Conservation (phyloP, 441 rosid species). For the Capsella rubella region DNA sequence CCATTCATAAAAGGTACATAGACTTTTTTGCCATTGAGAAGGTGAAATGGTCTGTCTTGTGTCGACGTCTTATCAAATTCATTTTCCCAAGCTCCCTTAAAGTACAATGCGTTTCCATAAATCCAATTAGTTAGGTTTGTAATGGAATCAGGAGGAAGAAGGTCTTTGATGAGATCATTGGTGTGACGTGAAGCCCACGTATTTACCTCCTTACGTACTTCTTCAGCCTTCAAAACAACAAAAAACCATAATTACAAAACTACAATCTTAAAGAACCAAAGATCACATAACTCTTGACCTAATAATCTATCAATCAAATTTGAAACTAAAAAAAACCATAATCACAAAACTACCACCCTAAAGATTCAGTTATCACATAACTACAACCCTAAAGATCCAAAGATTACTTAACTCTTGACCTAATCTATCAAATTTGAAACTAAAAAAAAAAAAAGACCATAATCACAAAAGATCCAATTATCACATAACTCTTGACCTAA, state of each 20-base stretch:
- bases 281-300: background rate
- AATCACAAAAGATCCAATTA: too few relatives aligned
- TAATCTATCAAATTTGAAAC: too few relatives aligned
- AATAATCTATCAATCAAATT: background rate
- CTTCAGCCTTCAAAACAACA: constrained; percentile 2
- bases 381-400: too few relatives aligned
- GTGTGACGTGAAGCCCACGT: background rate
- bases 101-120: background rate
- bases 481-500: too few relatives aligned
- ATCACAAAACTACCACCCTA: too few relatives aligned
- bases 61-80: background rate
- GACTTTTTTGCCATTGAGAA: background rate
- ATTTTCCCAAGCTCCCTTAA: background rate
- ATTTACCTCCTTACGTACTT: constrained; percentile 19
- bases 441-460: too few relatives aligned
- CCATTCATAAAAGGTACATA: background rate
- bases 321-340: background rate
- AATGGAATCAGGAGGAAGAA: background rate
- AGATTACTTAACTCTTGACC: too few relatives aligned
- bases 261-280: background rate
- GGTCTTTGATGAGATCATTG: constrained; percentile 16
- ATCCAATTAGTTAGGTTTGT: background rate
- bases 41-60: background rate
- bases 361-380: too few relatives aligned
- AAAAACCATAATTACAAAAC: background rate